Conservation (phyloP, 768 basidiomycete genomes). For the Termitomyces sp. region DNA sequence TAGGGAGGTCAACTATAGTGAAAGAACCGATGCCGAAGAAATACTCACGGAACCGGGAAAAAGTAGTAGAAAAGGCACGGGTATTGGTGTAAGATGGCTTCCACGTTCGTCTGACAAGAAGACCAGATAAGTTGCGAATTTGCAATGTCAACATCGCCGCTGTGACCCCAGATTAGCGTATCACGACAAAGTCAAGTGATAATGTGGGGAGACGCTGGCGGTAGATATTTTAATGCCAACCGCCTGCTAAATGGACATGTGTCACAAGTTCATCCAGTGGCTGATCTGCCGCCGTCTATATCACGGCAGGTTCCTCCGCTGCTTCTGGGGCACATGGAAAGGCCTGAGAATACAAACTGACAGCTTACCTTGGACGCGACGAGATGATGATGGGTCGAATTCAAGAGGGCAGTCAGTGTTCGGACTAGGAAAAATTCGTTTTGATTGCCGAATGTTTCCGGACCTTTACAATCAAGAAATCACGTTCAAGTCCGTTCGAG, state of each 20-base stretch:
- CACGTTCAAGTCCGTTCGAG: background rate
- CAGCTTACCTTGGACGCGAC: slow-evolving; percentile 4
- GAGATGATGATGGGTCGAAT: slow-evolving; percentile 3
- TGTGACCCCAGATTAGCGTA: slow-evolving; percentile 3
- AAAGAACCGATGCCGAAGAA: slow-evolving; percentile 10
- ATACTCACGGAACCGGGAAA: slow-evolving; percentile 19
- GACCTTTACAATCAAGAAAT: background rate
- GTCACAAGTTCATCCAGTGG: slow-evolving; percentile 4
- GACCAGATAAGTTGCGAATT: slow-evolving; percentile 16
- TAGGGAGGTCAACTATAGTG: slow-evolving; percentile 4
- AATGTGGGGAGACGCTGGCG: background rate
- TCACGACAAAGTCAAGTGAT: background rate
- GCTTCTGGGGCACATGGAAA: slow-evolving; percentile 2
- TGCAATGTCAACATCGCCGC: slow-evolving; percentile 17
- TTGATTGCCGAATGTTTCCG: slow-evolving; percentile 2
- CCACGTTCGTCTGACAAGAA: slow-evolving; percentile 8
- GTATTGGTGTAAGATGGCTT: slow-evolving; percentile 12
- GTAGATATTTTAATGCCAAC: background rate
- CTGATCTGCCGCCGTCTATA: slow-evolving; percentile 1
- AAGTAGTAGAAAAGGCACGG: slow-evolving; percentile 19
- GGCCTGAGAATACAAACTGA: background rate
- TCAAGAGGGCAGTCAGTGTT: background rate
- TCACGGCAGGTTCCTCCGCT: background rate
- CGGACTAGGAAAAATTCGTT: background rate
- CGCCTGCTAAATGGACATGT: slow-evolving; percentile 12